phyloP scores from a whole-genome alignment of 2,329 filamentous ascomycete genomes.

The Dothideomycetes sp. region DNA sequence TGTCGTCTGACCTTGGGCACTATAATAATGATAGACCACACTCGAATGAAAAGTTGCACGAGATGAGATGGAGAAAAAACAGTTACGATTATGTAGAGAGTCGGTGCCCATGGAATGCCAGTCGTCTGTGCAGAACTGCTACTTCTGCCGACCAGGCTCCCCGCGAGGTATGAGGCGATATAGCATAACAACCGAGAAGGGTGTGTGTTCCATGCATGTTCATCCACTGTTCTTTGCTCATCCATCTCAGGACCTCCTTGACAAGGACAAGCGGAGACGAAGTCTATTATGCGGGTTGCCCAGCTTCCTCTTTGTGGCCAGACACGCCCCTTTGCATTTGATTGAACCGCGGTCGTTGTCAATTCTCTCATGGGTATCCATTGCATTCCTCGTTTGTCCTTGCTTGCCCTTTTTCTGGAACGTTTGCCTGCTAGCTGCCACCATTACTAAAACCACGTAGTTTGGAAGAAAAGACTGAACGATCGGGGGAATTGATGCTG shows the following conservation, averaged over 20 bases:
- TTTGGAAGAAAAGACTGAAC: neutral
- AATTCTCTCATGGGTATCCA: no score
- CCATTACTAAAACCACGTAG: neutral
- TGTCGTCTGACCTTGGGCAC: no score
- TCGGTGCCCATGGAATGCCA: neutral
- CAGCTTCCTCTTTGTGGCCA: no score
- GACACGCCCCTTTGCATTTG: no score
- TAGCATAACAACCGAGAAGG: neutral
- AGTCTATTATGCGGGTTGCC: neutral
- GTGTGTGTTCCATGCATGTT: no score
- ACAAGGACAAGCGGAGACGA: neutral
- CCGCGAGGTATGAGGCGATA: neutral
- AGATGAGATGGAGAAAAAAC: neutral
- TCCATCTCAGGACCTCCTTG: neutral
- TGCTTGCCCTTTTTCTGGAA: no score
- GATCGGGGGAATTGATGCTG: conserved; percentile 9
- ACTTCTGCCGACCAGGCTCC: neutral
- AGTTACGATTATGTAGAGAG: neutral
- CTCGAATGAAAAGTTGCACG: neutral
- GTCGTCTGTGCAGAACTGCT: neutral
- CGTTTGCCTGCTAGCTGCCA: neutral
- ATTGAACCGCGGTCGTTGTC: no score
- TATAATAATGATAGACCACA: no score
- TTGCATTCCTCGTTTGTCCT: no score
- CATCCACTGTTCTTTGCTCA: no score